A percentile compares a stretch with the other conserved stretches of the same genome.
Conservation (phyloP, 768 basidiomycete genomes). For the Cystofilobasidium capitatum region DNA sequence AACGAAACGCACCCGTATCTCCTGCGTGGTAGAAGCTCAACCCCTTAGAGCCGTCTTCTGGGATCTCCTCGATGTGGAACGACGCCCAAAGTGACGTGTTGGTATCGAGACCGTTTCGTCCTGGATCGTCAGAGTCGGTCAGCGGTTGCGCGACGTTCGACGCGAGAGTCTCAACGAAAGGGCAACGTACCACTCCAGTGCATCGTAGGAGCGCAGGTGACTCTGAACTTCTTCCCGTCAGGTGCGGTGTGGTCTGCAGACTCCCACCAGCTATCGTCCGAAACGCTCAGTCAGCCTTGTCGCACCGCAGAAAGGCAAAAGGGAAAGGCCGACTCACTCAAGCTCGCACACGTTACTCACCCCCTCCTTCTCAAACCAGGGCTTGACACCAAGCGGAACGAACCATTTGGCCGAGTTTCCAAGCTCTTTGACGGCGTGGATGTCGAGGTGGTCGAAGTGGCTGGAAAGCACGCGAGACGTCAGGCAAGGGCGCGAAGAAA, state of each 20-base stretch:
- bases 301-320: not conserved
- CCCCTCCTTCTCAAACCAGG: conserved; percentile 33
- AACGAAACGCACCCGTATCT: conserved; percentile 34
- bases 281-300: not conserved
- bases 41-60: not conserved
- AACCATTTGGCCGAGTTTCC: conserved; percentile 38
- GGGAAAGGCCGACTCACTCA: conserved; percentile 32
- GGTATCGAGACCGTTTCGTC: conserved; percentile 36
- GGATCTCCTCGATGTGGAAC: conserved; percentile 32
- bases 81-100: conserved; percentile 38
- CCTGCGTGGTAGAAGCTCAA: conserved; percentile 35
- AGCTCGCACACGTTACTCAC: conserved; percentile 34
- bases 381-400: conserved; percentile 37
- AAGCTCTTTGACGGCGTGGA: conserved; percentile 33
- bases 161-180: not conserved
- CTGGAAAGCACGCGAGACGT: conserved; percentile 19
- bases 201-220: conserved; percentile 35
- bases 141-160: not conserved
- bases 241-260: conserved; percentile 29
- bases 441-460: conserved; percentile 40
- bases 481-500: too few relatives aligned
- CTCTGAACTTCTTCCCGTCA: conserved; percentile 30
- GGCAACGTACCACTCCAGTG: conserved; percentile 29
- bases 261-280: conserved; percentile 37
- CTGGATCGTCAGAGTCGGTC: conserved; percentile 3